Percentiles rank a stretch among this genome's conserved stretches.
Evolutionary conservation across 1,284 basidiomycete species (phyloP).

Genomic region (Somion occarium): DNA sequence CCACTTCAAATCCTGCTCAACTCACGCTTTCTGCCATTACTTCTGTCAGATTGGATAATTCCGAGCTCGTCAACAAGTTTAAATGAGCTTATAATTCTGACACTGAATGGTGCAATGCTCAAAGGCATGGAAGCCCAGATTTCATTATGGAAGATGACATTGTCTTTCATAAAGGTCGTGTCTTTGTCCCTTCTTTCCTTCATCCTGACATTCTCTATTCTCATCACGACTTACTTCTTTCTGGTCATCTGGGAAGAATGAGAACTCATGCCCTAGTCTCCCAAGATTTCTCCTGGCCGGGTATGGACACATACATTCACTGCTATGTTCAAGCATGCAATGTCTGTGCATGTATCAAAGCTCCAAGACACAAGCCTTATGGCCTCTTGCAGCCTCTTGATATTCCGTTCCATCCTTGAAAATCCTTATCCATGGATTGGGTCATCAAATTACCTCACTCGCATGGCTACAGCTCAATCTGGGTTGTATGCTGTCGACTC

Average conservation of each 20-base stretch:
- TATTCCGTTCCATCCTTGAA: conserved; percentile 28
- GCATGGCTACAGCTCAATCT: conserved; percentile 27
- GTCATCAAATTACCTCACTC: conserved; percentile 31
- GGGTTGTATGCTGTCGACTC: conserved; percentile 26
- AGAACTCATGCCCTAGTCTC: conserved; percentile 15
- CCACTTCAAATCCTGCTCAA: conserved; percentile 6
- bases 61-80: conserved; percentile 21
- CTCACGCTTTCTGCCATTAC: conserved; percentile 20
- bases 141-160: conserved; percentile 26
- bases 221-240: conserved; percentile 16
- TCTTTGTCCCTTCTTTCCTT: conserved; percentile 33
- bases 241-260: conserved; percentile 21
- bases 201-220: conserved; percentile 23
- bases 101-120: conserved; percentile 26
- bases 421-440: conserved; percentile 32
- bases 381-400: conserved; percentile 22
- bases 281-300: conserved; percentile 23
- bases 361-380: conserved; percentile 21
- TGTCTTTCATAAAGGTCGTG: conserved; percentile 27
- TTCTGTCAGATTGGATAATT: conserved; percentile 27
- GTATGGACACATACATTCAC: conserved; percentile 15
- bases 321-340: conserved; percentile 23
- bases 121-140: conserved; percentile 20
- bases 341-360: conserved; percentile 23
- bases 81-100: conserved; percentile 14